phyloP scores from a whole-genome alignment of 768 basidiomycete species.

The Mycena galopus region DNA sequence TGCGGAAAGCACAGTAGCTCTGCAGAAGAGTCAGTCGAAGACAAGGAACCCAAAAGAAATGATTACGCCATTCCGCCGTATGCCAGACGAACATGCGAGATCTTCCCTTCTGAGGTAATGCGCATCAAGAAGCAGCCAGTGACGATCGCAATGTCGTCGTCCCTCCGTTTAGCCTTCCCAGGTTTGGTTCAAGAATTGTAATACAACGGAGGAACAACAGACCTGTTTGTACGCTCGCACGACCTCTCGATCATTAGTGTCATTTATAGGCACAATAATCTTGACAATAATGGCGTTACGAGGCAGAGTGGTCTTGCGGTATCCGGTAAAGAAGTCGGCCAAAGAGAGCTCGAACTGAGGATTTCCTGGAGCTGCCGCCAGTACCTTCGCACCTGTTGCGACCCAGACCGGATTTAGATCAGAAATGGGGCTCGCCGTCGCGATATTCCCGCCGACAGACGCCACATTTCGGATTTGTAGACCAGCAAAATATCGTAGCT shows the following conservation, averaged over 20 bases:
- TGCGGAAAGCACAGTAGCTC: slow-evolving; percentile 32
- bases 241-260: slow-evolving; percentile 28
- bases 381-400: slow-evolving; percentile 27
- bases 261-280: slow-evolving; percentile 35
- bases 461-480: slow-evolving; percentile 37
- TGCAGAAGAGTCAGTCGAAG: neutral
- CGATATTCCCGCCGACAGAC: slow-evolving; percentile 37
- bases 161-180: slow-evolving; percentile 33
- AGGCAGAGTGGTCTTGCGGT: slow-evolving; percentile 36
- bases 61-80: slow-evolving; percentile 38
- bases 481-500: slow-evolving; percentile 38
- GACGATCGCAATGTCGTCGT: slow-evolving; percentile 39
- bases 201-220: neutral
- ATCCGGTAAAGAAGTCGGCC: slow-evolving; percentile 36
- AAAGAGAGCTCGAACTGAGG: slow-evolving; percentile 27
- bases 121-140: slow-evolving; percentile 35
- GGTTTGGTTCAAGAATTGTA: neutral
- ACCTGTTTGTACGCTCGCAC: slow-evolving; percentile 39
- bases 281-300: slow-evolving; percentile 36
- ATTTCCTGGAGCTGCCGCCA: slow-evolving; percentile 20
- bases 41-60: neutral
- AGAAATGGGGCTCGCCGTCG: slow-evolving; percentile 37
- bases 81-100: slow-evolving; percentile 34
- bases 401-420: slow-evolving; percentile 39
- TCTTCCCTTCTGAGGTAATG: slow-evolving; percentile 28